Percentiles rank a stretch among this genome's conserved stretches.
Evolutionary conservation across 768 basidiomycete genomes (phyloP).

Genomic region (Tulasnella sp.): DNA sequence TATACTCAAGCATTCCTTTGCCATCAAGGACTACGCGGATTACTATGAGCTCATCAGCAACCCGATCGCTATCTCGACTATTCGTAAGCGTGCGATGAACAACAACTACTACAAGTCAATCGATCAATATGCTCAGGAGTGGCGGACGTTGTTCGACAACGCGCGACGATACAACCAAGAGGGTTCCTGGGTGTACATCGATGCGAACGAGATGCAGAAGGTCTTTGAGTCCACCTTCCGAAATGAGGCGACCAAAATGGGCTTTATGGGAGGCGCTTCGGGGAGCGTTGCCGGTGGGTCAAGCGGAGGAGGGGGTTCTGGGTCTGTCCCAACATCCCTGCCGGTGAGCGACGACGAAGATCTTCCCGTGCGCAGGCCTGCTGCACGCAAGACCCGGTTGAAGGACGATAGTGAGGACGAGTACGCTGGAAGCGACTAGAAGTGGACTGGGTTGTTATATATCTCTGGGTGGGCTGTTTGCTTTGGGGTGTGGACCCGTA

Average conservation of each 20-base stretch:
- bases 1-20: slow-evolving; percentile 18
- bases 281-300: not conserved
- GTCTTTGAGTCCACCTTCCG: slow-evolving; percentile 66
- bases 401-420: slow-evolving; percentile 2
- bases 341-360: slow-evolving; percentile 15
- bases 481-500: no score
- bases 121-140: slow-evolving; percentile 62
- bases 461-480: no score
- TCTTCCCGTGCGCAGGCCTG: not conserved
- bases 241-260: slow-evolving; percentile 51
- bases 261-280: slow-evolving; percentile 61
- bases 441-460: not conserved
- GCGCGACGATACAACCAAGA: slow-evolving; percentile 91
- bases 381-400: not conserved
- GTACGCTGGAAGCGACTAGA: not conserved
- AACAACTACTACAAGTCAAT: slow-evolving; percentile 60
- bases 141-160: slow-evolving; percentile 87
- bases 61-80: slow-evolving; percentile 80
- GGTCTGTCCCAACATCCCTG: not conserved
- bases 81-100: slow-evolving; percentile 63
- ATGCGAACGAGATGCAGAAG: slow-evolving; percentile 91
- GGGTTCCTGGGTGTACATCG: slow-evolving; percentile 89
- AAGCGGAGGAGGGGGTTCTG: not conserved
- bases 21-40: slow-evolving; percentile 68
- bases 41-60: slow-evolving; percentile 82